Base-by-base conservation (phyloP, 2,329 filamentous ascomycete genomes). In the Verticillium isaacii region DNA sequence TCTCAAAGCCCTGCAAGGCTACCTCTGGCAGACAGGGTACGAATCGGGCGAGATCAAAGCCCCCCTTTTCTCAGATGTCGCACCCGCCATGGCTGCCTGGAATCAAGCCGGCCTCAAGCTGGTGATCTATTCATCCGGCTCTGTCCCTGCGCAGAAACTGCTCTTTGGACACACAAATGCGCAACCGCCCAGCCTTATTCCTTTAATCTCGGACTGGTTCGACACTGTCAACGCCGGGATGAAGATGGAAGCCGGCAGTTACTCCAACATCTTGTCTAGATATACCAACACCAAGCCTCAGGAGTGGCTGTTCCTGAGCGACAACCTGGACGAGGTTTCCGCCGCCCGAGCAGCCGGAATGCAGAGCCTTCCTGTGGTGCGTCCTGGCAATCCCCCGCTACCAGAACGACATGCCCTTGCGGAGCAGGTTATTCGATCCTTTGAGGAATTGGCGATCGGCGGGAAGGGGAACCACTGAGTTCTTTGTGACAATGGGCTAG, bases 111-210 rank as follows among this genome's bases (percentile, higher is more conserved):
- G 82, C 32, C 78, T 85, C 64, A 79, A 79, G 63, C 81, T 93
- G 66, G 85, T 90, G 68, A 93, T 95, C 70, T 95, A 93, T 77
- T 93, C 89, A 4, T 93, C 89, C 14, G 91, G 91, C 36, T 93
- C 89, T 25, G 89, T 94, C 6, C 82, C 88, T 23, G 91, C 91
- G 15, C 91, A 95, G 80, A 91, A 92, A 76, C 79, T 94, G 64
- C 82, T 94, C 65, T 94, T 94, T 75, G 80, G 82, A 63, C 86
- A 93, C 70, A 88, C 85, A 52, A 78, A 84, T 65, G 80, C 83
- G 8, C 75, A 82, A 63, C 80, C 81, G 19, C 77, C 81, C n/a
- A 85, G 92, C 71, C 73, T 91, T 68, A 84, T 80, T 3, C 76
- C 77, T 1, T 73, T 85, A 61, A 82, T 92, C 62, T 79, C 78